A percentile compares a stretch with the other conserved stretches of the same genome.
Evolutionary conservation across 2,329 filamentous ascomycete genomes (phyloP).

Genomic region (Coleophoma cylindrospora): DNA sequence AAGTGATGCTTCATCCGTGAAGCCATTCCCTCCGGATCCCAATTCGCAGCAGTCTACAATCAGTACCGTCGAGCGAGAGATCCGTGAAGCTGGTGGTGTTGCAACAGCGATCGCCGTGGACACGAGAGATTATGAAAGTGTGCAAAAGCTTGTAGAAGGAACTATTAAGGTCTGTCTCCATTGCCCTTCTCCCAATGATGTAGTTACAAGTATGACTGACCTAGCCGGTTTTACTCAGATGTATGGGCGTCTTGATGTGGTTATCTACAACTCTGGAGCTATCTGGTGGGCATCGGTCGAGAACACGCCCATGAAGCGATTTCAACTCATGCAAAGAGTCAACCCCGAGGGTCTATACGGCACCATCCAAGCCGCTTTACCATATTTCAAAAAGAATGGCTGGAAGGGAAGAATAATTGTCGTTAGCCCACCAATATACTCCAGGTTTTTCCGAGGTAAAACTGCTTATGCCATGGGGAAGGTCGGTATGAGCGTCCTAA

Average conservation of each 20-base stretch:
- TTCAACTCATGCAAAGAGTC: conserved; percentile 71
- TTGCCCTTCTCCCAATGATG: conserved; percentile 1
- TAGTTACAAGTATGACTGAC: conserved; percentile 8
- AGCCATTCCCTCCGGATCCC: conserved; percentile 68
- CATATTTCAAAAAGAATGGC: conserved; percentile 50
- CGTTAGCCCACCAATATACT: conserved; percentile 81
- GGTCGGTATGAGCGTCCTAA: conserved; percentile 76
- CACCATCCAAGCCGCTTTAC: conserved; percentile 62
- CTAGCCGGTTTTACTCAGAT: conserved; percentile 36
- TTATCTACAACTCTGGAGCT: conserved; percentile 80
- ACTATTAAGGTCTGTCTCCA: conserved; percentile 39
- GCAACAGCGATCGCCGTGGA: conserved; percentile 67
- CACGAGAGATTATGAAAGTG: conserved; percentile 56
- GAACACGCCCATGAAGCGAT: conserved; percentile 70
- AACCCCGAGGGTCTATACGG: conserved; percentile 75
- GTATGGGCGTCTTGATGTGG: conserved; percentile 57
- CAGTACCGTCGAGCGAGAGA: conserved; percentile 74
- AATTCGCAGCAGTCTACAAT: conserved; percentile 74
- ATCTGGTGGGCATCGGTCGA: conserved; percentile 79
- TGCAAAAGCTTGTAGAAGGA: conserved; percentile 53
- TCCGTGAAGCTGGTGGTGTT: conserved; percentile 55
- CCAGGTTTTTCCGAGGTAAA: conserved; percentile 79
- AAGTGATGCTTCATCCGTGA: conserved; percentile 51
- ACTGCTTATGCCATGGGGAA: conserved; percentile 78
- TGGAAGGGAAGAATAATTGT: conserved; percentile 66